Percentiles rank a stretch among this genome's conserved stretches.
phyloP scores from a whole-genome alignment of 495 filamentous ascomycete genomes.

The Lasiosphaeria miniovina region DNA sequence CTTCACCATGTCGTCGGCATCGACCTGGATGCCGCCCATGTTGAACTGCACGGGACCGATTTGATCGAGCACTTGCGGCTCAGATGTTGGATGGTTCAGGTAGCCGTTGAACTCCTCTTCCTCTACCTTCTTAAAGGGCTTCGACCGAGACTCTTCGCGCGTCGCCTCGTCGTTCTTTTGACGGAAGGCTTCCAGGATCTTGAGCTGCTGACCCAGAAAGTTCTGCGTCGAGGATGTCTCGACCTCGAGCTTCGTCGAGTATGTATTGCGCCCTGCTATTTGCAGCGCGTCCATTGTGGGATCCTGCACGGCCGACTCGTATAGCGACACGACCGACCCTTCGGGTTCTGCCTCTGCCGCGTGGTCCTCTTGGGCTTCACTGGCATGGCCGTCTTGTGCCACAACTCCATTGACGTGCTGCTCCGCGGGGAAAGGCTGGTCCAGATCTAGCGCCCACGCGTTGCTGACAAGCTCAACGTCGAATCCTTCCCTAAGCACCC shows the following conservation, averaged over 20 bases:
- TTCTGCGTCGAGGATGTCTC: slow-evolving; percentile 72
- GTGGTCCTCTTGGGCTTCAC: slow-evolving; percentile 25
- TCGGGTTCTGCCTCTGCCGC: slow-evolving; percentile 32
- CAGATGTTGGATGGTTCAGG: slow-evolving; percentile 38
- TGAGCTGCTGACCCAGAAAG: slow-evolving; percentile 72
- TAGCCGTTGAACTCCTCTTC: slow-evolving; percentile 13
- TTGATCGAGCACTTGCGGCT: slow-evolving; percentile 72
- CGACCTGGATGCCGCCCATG: slow-evolving; percentile 94
- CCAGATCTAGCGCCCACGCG: slow-evolving; percentile 80
- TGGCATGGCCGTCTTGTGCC: slow-evolving; percentile 8
- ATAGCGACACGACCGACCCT: slow-evolving; percentile 63
- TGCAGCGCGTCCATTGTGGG: slow-evolving; percentile 61
- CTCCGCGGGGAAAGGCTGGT: slow-evolving; percentile 41
- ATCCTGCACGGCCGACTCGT: slow-evolving; percentile 76
- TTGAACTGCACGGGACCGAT: slow-evolving; percentile 97
- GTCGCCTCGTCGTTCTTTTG: slow-evolving; percentile 58
- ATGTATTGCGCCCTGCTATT: slow-evolving; percentile 45
- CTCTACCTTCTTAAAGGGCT: slow-evolving; percentile 34
- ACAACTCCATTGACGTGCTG: not conserved
- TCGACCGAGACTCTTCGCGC: slow-evolving; percentile 42
- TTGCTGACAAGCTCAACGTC: slow-evolving; percentile 83
- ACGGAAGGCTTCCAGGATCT: slow-evolving; percentile 66
- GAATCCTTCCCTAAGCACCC: slow-evolving; percentile 89
- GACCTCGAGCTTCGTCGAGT: slow-evolving; percentile 60
- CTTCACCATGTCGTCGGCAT: slow-evolving; percentile 92